Evolutionary conservation across 768 basidiomycete species (phyloP).

Genomic region (Trametes cubensis): DNA sequence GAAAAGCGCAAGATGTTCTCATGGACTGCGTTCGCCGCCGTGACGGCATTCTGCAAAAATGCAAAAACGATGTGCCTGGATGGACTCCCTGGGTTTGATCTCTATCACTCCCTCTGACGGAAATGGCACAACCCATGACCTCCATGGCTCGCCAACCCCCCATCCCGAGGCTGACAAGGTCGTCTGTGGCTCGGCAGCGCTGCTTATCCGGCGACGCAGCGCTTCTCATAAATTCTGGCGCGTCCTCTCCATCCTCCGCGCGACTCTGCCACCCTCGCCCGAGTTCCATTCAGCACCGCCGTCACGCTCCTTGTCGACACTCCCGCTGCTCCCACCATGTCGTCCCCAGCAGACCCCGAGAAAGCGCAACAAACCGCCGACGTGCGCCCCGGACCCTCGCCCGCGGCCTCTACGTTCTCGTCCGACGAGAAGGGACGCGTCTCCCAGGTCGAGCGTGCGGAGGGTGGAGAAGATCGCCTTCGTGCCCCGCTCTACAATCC

Average conservation of each 20-base stretch:
- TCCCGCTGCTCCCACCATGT: conserved; percentile 1
- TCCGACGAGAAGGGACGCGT: conserved; percentile 34
- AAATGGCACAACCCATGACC: conserved; percentile 11
- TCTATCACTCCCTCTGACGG: conserved; percentile 9
- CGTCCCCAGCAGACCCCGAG: conserved; percentile 23
- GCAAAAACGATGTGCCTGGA: conserved; percentile 12
- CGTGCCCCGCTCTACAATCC: conserved; percentile 38
- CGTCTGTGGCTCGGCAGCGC: conserved; percentile 2
- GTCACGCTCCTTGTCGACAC: not conserved
- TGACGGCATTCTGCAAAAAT: conserved; percentile 2
- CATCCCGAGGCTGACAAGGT: not conserved
- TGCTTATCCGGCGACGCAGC: conserved; percentile 16
- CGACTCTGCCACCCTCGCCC: not conserved
- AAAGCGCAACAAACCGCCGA: conserved; percentile 10
- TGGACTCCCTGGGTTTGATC: not conserved
- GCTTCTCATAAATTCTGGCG: not conserved
- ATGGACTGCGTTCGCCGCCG: not conserved
- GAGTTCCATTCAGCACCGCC: conserved; percentile 1
- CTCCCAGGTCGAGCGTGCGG: conserved; percentile 27
- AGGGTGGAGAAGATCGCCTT: conserved; percentile 22
- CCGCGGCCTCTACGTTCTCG: conserved; percentile 24
- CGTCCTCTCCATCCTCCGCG: not conserved
- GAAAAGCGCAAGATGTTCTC: not conserved
- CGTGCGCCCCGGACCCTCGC: conserved; percentile 17
- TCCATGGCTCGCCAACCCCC: not conserved